phyloP scores from a whole-genome alignment of 768 basidiomycete species.

The Russula compacta region DNA sequence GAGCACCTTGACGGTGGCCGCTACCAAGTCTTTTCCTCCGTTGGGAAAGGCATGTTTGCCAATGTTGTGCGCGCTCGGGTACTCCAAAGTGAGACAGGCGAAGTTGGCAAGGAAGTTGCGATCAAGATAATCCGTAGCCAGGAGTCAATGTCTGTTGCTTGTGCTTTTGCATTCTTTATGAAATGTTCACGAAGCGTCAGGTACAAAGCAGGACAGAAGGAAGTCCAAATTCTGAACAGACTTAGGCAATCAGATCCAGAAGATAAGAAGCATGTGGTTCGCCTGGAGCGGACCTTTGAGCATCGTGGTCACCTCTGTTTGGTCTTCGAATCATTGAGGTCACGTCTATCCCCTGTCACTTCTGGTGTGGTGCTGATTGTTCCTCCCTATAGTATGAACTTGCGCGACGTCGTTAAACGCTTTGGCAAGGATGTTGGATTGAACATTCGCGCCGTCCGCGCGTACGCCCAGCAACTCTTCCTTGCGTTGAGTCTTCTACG shows the following conservation, averaged over 20 bases:
- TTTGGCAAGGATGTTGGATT: slow-evolving; percentile 98
- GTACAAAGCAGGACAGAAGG: slow-evolving; percentile 92
- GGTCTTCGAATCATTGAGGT: slow-evolving; percentile 94
- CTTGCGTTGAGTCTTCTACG: slow-evolving; percentile 74
- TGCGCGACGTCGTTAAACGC: slow-evolving; percentile 94
- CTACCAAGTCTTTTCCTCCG: slow-evolving; percentile 88
- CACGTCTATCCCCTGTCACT: slow-evolving; percentile 18
- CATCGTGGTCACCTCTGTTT: slow-evolving; percentile 95
- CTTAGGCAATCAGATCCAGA: slow-evolving; percentile 85
- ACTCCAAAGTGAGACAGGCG: slow-evolving; percentile 50
- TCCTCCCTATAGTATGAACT: slow-evolving; percentile 68
- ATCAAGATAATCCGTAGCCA: slow-evolving; percentile 96
- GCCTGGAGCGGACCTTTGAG: slow-evolving; percentile 92
- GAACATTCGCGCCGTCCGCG: slow-evolving; percentile 93
- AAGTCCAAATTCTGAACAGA: slow-evolving; percentile 81
- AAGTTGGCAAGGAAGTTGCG: slow-evolving; percentile 70
- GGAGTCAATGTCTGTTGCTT: slow-evolving; percentile 78
- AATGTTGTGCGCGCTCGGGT: slow-evolving; percentile 89
- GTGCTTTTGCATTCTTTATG: neutral
- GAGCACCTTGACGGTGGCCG: slow-evolving; percentile 87
- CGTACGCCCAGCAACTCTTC: slow-evolving; percentile 97
- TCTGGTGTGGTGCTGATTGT: slow-evolving; percentile 1
- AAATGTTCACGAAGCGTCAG: slow-evolving; percentile 32
- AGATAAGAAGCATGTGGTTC: slow-evolving; percentile 92
- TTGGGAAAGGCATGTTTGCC: slow-evolving; percentile 99